A percentile compares a stretch with the other conserved stretches of the same genome.
Evolutionary conservation across 2,329 filamentous ascomycete species (phyloP).

Genomic region (Westerdykella ornata): DNA sequence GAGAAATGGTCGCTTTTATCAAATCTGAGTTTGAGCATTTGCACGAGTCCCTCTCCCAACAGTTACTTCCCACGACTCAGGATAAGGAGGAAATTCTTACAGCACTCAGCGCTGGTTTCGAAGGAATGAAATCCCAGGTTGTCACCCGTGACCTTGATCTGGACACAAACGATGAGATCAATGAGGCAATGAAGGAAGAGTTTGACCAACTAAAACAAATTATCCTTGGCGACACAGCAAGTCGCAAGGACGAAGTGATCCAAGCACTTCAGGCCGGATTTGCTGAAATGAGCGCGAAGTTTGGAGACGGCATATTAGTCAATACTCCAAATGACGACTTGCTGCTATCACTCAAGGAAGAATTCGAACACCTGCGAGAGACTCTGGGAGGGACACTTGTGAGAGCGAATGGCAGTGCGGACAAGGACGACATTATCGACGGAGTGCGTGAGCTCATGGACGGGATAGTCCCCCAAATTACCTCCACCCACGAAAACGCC

Average conservation of each 20-base stretch:
- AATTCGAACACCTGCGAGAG: constrained; percentile 57
- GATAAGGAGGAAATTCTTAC: constrained; percentile 37
- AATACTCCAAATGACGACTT: constrained; percentile 40
- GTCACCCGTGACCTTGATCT: constrained; percentile 31
- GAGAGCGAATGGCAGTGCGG: constrained; percentile 40
- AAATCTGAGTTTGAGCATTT: constrained; percentile 55
- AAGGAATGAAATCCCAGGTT: constrained; percentile 39
- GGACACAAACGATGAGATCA: constrained; percentile 42
- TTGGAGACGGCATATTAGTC: constrained; percentile 31
- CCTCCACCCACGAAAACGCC: constrained; percentile 36
- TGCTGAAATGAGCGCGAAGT: constrained; percentile 43
- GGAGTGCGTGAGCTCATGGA: constrained; percentile 51
- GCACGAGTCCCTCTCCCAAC: constrained; percentile 51
- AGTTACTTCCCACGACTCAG: constrained; percentile 29
- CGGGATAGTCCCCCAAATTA: constrained; percentile 36
- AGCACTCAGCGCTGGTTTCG: constrained; percentile 37
- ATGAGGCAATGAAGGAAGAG: constrained; percentile 70
- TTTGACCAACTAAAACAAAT: constrained; percentile 75
- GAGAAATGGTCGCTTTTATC: constrained; percentile 47
- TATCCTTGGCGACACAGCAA: constrained; percentile 56
- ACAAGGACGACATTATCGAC: constrained; percentile 64
- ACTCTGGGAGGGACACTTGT: constrained; percentile 49
- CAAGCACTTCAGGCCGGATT: constrained; percentile 52
- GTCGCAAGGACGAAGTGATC: constrained; percentile 56
- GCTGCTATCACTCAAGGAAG: constrained; percentile 48